These are phyloP conservation scores for Suhomyces prunicola DNA, from an alignment of 805 yeast genomes.

Conservation along the genomic window DNA sequence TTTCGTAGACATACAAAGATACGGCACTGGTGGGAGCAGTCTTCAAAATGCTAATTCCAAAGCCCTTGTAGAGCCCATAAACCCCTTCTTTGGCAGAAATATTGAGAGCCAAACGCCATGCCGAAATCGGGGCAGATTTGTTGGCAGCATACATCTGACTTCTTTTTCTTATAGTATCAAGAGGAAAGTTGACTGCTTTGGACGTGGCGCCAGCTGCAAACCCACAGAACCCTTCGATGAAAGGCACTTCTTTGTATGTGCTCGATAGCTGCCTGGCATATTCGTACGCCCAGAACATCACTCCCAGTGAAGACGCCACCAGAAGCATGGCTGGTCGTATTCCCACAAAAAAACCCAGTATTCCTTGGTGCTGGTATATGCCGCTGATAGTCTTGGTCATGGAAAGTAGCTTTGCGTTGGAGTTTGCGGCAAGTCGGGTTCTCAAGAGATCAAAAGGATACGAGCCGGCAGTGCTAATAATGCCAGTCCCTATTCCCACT, in stretches of 20 bases:
- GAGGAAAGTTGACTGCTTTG: conserved; percentile 75
- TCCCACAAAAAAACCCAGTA: conserved; percentile 50
- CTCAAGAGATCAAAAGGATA: conserved; percentile 91
- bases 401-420: conserved; percentile 34
- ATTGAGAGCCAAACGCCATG: conserved; percentile 25
- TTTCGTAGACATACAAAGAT: conserved; percentile 65
- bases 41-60: conserved; percentile 65
- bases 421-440: conserved; percentile 77
- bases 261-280: conserved; percentile 37
- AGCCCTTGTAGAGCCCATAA: conserved; percentile 71
- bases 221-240: conserved; percentile 59
- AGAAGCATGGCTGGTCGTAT: conserved; percentile 52
- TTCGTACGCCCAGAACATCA: conserved; percentile 72
- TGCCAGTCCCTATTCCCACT: conserved; percentile 78
- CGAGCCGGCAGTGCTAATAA: conserved; percentile 65
- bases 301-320: conserved; percentile 67
- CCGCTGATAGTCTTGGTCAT: conserved; percentile 22
- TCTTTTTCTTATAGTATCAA: conserved; percentile 79
- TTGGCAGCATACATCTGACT: conserved; percentile 53
- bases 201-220: conserved; percentile 72
- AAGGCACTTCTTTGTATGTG: conserved; percentile 29
- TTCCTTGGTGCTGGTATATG: conserved; percentile 35
- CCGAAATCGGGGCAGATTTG: conserved; percentile 5
- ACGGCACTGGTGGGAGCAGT: conserved; percentile 78
- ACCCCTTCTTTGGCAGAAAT: conserved; percentile 58